A percentile compares a stretch with the other conserved stretches of the same genome.
These are phyloP conservation scores for Oryza longistaminata DNA, from an alignment of 176 grass and related monocot species.

Conservation along the genomic window DNA sequence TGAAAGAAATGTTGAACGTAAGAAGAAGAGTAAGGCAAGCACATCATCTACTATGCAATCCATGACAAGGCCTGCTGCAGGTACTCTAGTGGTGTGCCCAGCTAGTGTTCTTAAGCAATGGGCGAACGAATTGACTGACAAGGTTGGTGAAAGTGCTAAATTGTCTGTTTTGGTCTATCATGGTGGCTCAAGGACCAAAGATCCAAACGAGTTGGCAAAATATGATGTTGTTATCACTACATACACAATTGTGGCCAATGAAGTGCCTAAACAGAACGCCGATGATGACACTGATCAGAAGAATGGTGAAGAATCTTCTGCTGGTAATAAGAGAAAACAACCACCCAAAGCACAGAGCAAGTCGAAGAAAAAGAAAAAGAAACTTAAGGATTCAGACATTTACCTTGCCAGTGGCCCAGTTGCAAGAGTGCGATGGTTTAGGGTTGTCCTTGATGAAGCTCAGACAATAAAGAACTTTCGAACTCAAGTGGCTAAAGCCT, in stretches of 20 bases:
- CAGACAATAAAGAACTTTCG: conserved; percentile 97
- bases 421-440: conserved; percentile 94
- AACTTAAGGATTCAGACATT: conserved; percentile 54
- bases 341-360: conserved; percentile 39
- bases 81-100: conserved; percentile 93
- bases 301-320: conserved; percentile 70
- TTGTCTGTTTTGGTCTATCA: conserved; percentile 94
- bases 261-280: conserved; percentile 89
- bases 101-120: conserved; percentile 95
- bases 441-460: conserved; percentile 97
- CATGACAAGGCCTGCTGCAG: conserved; percentile 81
- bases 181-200: conserved; percentile 89
- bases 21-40: conserved; percentile 44
- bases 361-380: conserved; percentile 80
- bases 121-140: conserved; percentile 79
- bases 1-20: conserved; percentile 39
- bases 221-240: conserved; percentile 96
- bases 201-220: conserved; percentile 77
- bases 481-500: conserved; percentile 88
- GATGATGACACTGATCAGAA: conserved; percentile 72
- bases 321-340: conserved; percentile 75
- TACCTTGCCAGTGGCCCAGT: conserved; percentile 78
- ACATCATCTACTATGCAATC: conserved; percentile 46
- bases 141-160: conserved; percentile 65
- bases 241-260: conserved; percentile 95